Base-by-base conservation (phyloP, 805 yeast genomes). In the Ogataea wickerhamii region DNA sequence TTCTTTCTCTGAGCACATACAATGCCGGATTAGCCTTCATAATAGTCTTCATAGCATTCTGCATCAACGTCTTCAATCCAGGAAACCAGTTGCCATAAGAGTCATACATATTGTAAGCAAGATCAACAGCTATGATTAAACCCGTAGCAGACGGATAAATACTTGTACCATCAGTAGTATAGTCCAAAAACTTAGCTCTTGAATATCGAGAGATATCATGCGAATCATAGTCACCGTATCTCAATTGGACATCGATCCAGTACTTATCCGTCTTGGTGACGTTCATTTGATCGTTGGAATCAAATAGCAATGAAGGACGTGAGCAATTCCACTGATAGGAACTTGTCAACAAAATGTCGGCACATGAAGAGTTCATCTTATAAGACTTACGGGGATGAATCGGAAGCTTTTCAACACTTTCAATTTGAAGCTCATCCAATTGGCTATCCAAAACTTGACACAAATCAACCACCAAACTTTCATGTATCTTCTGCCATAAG, bases 401-500 rank as follows among this genome's bases (percentile, higher is more conserved):
- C 2, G 95, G 80, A 50, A 87, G 87, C 58, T 93, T 93, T 40
- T 84, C 87, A 5, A 93, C 96, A 35, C 76, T 70, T 48, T 86
- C 96, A 41, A 91, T 81, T 48, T 82, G 89, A 22, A 93, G 62
- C 2, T 80, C 80, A 51, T 87, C 93, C 57, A 87, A 65, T 58
- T 93, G 95, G 35, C 80, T 80, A 60, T 93, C 98, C 17, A 93
- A 65, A 13, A 88, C 91, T 56, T 89, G 97, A 53, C 96, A 88
- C 21, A 93, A 53, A 67, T 93, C 98, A 57, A 87, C 86, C 3
- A 93, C 96, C 34, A 93, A 70, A 62, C 94, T 82, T 63, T 93
- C 99, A 59, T 93, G 99, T 38, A 93, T 93, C 61, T 94, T 93
- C 60, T 93, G 99, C 99, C 99, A 93, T 54, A 93, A 74, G 68